Base-by-base conservation (phyloP, 2,329 filamentous ascomycete genomes). In the Rasamsonia emersonii region DNA sequence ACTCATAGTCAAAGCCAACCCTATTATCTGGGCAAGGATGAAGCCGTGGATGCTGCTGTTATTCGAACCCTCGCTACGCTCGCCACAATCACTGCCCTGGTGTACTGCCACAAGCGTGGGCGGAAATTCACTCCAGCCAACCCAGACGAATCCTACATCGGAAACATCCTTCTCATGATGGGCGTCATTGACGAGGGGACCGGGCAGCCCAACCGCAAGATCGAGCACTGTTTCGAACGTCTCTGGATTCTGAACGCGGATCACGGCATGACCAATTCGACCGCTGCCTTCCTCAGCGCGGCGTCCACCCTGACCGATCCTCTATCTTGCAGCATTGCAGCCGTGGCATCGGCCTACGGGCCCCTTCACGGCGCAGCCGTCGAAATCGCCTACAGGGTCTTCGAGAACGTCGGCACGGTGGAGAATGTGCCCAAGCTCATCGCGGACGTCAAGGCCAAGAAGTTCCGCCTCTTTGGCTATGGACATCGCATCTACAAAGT, bases 221-320 rank as follows among this genome's bases (percentile, higher is more conserved):
- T 70, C 9, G 66, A 65, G 33, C 58, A 58, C 42, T 63, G 63
- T 0, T 53, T 74, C 2, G 65, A 73, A 38, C 56, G 60, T 9
- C 53, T 74, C 1, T 73, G 71, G 52, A 65, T 72, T 28, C 60
- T 74, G 21, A 65, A 70, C 41, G 68, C 68, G 3, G 71, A 75
- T 41, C 70, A 74, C 47, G 71, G 72, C 42, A 66, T 74, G 42
- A 73, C 72, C 50, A 71, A 67, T 54, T 71, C 68, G 6, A 74
- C 70, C 0, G 66, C 70, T 0, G 68, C 69, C 3, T 65, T 71
- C 28, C 54, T 74, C 15, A 69, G 73, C 38, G 65, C 71, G 16
- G 69, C 69, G 6, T 69, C 63, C 39, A 65, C 66, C 1, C 51
- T 73, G 14, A 64, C 72, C 0, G 71, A 75, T 44, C 68, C 70